These are phyloP conservation scores for Stagonosporopsis vannaccii DNA, from an alignment of 2,329 filamentous ascomycete species.

Conservation along the genomic window DNA sequence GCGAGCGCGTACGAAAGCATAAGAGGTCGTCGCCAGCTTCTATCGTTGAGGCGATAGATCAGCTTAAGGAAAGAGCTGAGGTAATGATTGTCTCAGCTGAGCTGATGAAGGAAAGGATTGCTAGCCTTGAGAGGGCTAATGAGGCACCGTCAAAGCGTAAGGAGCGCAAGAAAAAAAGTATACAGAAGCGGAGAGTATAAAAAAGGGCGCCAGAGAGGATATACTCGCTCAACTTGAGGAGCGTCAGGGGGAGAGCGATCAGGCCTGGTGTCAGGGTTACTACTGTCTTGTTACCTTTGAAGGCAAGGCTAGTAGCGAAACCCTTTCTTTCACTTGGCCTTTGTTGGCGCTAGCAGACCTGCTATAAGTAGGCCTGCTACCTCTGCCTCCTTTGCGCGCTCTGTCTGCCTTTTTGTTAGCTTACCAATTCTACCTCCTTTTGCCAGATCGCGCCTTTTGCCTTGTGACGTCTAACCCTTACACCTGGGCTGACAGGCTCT, in stretches of 20 bases:
- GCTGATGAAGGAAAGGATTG: slow-evolving; percentile 1
- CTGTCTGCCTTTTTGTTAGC: too few relatives aligned
- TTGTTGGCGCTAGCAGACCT: too few relatives aligned
- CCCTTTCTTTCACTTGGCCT: too few relatives aligned
- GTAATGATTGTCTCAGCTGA: slow-evolving; percentile 42
- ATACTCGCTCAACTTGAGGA: slow-evolving; percentile 12
- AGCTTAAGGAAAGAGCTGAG: slow-evolving; percentile 10
- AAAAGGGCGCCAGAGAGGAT: slow-evolving; percentile 5
- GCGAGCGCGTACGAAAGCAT: slow-evolving; percentile 1
- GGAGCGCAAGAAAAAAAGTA: slow-evolving; percentile 12
- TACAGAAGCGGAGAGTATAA: slow-evolving; percentile 4
- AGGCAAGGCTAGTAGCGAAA: too few relatives aligned
- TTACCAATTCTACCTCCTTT: too few relatives aligned
- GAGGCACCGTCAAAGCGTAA: slow-evolving; percentile 11
- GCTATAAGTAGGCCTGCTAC: too few relatives aligned
- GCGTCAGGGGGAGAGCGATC: slow-evolving; percentile 11
- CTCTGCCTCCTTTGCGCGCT: too few relatives aligned
- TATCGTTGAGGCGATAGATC: slow-evolving; percentile 13
- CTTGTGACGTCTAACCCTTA: too few relatives aligned
- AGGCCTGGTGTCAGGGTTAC: too few relatives aligned
- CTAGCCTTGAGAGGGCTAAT: slow-evolving; percentile 9
- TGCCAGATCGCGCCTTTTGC: too few relatives aligned
- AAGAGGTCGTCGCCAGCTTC: slow-evolving; percentile 15
- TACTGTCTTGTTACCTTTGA: too few relatives aligned
- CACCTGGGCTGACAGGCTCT: too few relatives aligned